phyloP scores from a whole-genome alignment of 2,329 filamentous ascomycete genomes.

The Xylariaceae sp. region DNA sequence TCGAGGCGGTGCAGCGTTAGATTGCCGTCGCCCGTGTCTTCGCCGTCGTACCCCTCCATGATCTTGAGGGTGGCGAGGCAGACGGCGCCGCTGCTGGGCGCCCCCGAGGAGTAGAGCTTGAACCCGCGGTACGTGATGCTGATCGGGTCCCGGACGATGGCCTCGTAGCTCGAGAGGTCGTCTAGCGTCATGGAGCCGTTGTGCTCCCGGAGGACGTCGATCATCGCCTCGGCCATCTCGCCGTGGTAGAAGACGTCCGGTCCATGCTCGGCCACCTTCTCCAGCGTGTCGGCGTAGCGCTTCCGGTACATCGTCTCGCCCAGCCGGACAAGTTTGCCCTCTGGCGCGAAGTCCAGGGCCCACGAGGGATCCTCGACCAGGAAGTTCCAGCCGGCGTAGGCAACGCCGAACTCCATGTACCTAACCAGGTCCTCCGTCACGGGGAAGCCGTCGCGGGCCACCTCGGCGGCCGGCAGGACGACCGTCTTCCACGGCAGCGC shows the following conservation, averaged over 20 bases:
- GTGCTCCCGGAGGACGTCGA: conserved; percentile 55
- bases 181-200: conserved; percentile 67
- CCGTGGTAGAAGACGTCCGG: conserved; percentile 68
- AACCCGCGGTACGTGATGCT: conserved; percentile 62
- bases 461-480: conserved; percentile 63
- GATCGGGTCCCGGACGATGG: conserved; percentile 55
- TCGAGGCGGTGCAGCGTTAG: conserved; percentile 74
- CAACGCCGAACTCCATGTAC: conserved; percentile 56
- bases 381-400: conserved; percentile 44
- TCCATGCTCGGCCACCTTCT: conserved; percentile 67
- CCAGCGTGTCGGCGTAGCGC: conserved; percentile 68
- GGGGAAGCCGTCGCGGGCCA: conserved; percentile 68
- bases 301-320: conserved; percentile 75
- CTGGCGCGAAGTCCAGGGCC: conserved; percentile 82
- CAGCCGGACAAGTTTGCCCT: conserved; percentile 42
- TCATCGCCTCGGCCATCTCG: conserved; percentile 64
- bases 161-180: conserved; percentile 51
- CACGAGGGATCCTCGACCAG: conserved; percentile 68
- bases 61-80: conserved; percentile 72
- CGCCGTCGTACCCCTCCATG: conserved; percentile 63
- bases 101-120: conserved; percentile 60
- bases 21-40: conserved; percentile 49
- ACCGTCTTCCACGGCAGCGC: conserved; percentile 62
- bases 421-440: conserved; percentile 66
- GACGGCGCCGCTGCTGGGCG: conserved; percentile 73